Base-by-base conservation (phyloP, 2,329 filamentous ascomycete genomes). In the Sporothrix euskadiensis region DNA sequence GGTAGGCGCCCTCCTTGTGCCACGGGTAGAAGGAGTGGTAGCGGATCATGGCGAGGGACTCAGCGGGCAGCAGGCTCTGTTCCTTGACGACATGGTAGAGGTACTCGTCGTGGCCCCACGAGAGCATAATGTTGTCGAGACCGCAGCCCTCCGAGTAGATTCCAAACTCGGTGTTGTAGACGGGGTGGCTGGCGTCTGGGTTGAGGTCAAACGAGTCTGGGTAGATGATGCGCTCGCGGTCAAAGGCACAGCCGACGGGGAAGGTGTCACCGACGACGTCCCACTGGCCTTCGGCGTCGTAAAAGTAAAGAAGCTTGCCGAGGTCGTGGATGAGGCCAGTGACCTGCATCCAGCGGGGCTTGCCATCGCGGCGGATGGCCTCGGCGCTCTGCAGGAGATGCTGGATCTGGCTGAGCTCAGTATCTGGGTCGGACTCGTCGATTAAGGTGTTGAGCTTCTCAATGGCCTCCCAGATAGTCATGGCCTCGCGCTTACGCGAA, bases 21-120 rank as follows among this genome's bases (percentile, higher is more conserved):
- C 94, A 97, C 19, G 94, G 91, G 83, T 97, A 97, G 83, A 97
- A 97, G 6, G 90, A 93, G 83, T 97, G 94, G 83, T 97, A 97
- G 73, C 94, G 87, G 81, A 97, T 96, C 93, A 97, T 97, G 75
- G 94, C 94, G 12, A 97, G 87, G 0, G 91, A 92, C 86, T 97
- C 94, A 65, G 88, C 86, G 0, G 94, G 94, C 59, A 97, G 86
- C 0, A 85, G 91, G 68, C 88, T 91, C 85, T 97, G 94, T 76
- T 92, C 91, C 85, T 94, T 94, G 82, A 92, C 89, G 75, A 97
- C 90, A 79, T 94, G 90, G 85, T 97, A 97, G 65, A 95, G 85
- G 82, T 94, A 94, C 84, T 95, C 92, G 80, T 95, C 92, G 81
- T 95, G 92, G 63, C 94, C 94, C 94, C 94, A 97, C 77, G 89